phyloP scores from a whole-genome alignment of 176 grass and related monocot genomes.

The Aegilops umbellulata region DNA sequence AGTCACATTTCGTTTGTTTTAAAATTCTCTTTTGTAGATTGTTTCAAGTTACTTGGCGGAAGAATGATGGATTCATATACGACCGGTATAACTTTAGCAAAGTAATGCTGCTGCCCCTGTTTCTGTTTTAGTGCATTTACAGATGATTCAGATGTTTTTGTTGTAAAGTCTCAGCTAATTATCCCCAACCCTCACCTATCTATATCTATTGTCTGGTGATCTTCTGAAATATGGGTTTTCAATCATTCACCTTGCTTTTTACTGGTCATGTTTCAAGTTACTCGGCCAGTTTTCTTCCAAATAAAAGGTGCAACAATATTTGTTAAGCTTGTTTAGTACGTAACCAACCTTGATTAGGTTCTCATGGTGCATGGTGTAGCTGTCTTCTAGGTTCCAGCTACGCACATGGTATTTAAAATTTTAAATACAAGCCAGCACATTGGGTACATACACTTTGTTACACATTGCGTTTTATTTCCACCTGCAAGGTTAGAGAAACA shows the following conservation, averaged over 20 bases:
- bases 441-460: neutral
- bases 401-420: neutral
- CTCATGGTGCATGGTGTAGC: neutral
- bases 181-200: neutral
- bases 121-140: neutral
- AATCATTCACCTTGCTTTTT: neutral
- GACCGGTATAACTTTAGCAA: slow-evolving; percentile 74
- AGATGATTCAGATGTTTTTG: neutral
- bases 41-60: slow-evolving; percentile 91
- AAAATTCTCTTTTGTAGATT: slow-evolving; percentile 49
- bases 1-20: neutral
- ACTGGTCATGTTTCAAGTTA: neutral
- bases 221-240: neutral
- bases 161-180: neutral
- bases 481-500: neutral
- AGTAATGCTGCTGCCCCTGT: slow-evolving; percentile 43
- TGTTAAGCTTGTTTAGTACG: neutral
- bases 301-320: neutral
- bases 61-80: slow-evolving; percentile 69
- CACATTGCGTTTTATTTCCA: neutral
- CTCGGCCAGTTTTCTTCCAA: neutral
- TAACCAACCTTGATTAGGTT: neutral
- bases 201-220: neutral
- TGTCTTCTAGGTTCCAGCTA: neutral
- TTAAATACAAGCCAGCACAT: neutral